A percentile compares a stretch with the other conserved stretches of the same genome.
Evolutionary conservation across 1,284 basidiomycete genomes (phyloP).

Genomic region (Phellopilus nigrolimitatus): DNA sequence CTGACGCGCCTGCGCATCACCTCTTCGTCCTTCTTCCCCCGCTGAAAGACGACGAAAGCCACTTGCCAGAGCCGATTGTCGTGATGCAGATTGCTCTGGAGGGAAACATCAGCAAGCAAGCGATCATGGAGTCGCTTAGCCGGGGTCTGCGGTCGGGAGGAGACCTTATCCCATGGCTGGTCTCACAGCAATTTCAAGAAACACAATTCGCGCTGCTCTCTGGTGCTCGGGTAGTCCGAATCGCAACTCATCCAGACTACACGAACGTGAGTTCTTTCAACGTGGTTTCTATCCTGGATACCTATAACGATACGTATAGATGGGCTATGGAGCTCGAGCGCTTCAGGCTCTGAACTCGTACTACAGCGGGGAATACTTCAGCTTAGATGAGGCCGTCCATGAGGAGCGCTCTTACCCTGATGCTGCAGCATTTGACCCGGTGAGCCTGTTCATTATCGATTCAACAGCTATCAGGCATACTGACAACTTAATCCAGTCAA

Average conservation of each 20-base stretch:
- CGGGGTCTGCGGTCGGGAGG: constrained; percentile 83
- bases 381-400: constrained; percentile 69
- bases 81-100: constrained; percentile 96
- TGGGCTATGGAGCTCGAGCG: constrained; percentile 97
- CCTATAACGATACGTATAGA: constrained; percentile 43
- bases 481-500: constrained; percentile 28
- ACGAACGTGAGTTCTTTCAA: constrained; percentile 54
- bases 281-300: constrained; percentile 13
- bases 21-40: constrained; percentile 95
- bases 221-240: constrained; percentile 88
- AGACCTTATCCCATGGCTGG: constrained; percentile 97
- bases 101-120: constrained; percentile 85
- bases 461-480: neutral
- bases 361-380: constrained; percentile 91
- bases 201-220: constrained; percentile 89
- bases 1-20: constrained; percentile 95
- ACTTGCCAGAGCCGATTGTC: constrained; percentile 89
- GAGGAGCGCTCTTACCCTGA: constrained; percentile 60
- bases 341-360: constrained; percentile 85
- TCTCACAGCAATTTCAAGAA: constrained; percentile 97
- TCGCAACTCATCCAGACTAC: constrained; percentile 98
- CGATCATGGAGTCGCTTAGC: constrained; percentile 82
- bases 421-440: constrained; percentile 54
- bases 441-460: constrained; percentile 31
- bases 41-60: constrained; percentile 78